Evolutionary conservation across 345 rosid genomes (phyloP), one percentile per base, ranked within the genome.

Genomic region (Adansonia digitata): DNA sequence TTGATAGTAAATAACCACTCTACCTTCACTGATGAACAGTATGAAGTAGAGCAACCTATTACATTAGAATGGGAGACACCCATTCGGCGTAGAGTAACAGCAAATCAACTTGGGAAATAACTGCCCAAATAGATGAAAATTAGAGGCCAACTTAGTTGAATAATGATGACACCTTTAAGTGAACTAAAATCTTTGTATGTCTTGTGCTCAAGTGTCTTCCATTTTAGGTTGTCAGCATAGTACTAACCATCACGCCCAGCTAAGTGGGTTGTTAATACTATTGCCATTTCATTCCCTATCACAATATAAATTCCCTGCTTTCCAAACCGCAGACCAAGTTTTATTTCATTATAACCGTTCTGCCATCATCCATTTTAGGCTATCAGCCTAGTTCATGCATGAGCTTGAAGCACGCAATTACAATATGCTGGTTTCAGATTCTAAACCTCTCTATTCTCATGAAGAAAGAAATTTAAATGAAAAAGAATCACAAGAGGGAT

Each of bases 21-120:
- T n/a, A 63, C 68, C 48, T 6, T 63, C 29, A 63, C 4, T 2
- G 27, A 26, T 42, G 40, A 20, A 18, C 61, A 46, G 51, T 46
- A 11, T 46, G 15, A 46, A 46, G 51, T 46, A 46, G 51, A 46
- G 18, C 51, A 46, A 46, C 14, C 51, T 46, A 17, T 12, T 46
- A n/a, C 60, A 24, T 12, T 24, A 22, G 60, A 55, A 31, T 55
- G 60, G 34, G 9, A 22, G 29, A 55, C 9, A 55, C 29, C 60
- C 60, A 24, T 4, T 31, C 60, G 5, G 17, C 35, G 24, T 55
- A 69, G n/a, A n/a, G n/a, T n/a, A 49, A 39, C 24, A 51, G 10
- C 31, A 49, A 69, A 69, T 46, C 26, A 69, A 69, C 24, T 69
- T 48, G 59, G 42, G 17, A 69, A 46, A 69, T 29, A 27, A 48